Evolutionary conservation across 1,284 basidiomycete species (phyloP).

Genomic region (Leccinum fallax): DNA sequence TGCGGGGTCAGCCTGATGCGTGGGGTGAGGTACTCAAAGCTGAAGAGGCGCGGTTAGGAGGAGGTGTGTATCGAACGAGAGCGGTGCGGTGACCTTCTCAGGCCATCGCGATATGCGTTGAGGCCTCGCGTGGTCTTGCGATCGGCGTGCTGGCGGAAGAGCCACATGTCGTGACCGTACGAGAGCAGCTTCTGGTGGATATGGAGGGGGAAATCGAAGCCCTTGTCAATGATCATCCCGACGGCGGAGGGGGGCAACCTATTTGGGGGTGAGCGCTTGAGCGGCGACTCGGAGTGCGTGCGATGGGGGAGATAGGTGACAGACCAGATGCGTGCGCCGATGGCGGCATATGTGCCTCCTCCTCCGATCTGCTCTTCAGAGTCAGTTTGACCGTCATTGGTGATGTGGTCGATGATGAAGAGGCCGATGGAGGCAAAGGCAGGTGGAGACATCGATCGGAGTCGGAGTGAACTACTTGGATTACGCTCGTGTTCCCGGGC

Average conservation of each 20-base stretch:
- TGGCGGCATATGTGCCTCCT: conserved; percentile 78
- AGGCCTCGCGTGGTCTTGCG: conserved; percentile 71
- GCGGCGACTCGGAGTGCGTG: background rate
- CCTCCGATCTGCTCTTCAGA: conserved; percentile 74
- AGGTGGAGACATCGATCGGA: conserved; percentile 19
- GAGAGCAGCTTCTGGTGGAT: conserved; percentile 60
- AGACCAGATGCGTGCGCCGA: conserved; percentile 84
- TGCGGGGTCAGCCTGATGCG: conserved; percentile 53
- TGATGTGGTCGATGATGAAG: conserved; percentile 82
- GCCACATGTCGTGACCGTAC: conserved; percentile 53
- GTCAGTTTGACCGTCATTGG: no score
- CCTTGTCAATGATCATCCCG: conserved; percentile 84
- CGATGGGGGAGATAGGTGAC: conserved; percentile 4
- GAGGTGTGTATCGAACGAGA: no score
- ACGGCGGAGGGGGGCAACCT: conserved; percentile 40
- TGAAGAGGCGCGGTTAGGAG: no score
- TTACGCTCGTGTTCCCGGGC: conserved; percentile 21
- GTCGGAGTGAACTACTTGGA: conserved; percentile 14
- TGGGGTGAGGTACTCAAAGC: no score
- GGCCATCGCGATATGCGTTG: conserved; percentile 77
- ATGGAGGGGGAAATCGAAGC: conserved; percentile 68
- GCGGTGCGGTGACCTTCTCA: conserved; percentile 55
- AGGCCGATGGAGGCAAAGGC: conserved; percentile 74
- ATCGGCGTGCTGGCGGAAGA: conserved; percentile 64
- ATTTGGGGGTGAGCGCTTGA: no score